phyloP scores from a whole-genome alignment of 139 green algal species.

The Limnomonas spitsbergensis region DNA sequence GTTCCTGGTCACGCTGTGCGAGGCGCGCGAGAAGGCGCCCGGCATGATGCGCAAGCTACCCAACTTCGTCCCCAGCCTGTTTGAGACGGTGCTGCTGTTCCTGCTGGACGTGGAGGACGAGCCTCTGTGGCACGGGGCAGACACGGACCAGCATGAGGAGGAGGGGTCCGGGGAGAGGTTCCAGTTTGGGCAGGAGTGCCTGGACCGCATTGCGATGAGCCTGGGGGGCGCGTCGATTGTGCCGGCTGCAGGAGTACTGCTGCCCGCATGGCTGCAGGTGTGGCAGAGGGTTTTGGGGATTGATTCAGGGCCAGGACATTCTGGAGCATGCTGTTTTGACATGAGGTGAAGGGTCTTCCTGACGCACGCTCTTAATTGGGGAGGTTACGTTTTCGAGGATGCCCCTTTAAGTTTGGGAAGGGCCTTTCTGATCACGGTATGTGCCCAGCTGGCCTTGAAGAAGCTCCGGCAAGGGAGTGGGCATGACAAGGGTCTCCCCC shows the following conservation, averaged over 20 bases:
- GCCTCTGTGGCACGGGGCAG: slow-evolving; percentile 71
- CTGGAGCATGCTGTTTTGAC: no score
- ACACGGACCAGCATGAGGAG: slow-evolving; percentile 52
- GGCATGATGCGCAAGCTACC: slow-evolving; percentile 95
- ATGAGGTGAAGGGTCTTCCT: no score
- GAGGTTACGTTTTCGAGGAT: no score
- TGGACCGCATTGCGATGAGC: slow-evolving; percentile 88
- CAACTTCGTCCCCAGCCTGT: slow-evolving; percentile 77
- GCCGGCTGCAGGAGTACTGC: slow-evolving; percentile 66
- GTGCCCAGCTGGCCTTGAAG: no score
- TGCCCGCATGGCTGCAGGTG: slow-evolving; percentile 66
- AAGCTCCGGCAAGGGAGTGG: no score
- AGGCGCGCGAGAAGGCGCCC: slow-evolving; percentile 86
- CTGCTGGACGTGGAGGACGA: slow-evolving; percentile 87
- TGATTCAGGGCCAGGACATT: no score
- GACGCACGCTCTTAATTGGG: no score
- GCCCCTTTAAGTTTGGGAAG: no score
- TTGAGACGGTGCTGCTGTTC: slow-evolving; percentile 81
- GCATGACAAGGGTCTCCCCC: no score
- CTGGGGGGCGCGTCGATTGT: slow-evolving; percentile 89
- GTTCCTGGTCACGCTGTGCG: slow-evolving; percentile 80
- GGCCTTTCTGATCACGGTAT: no score
- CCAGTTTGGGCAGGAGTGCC: slow-evolving; percentile 78
- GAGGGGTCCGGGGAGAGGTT: slow-evolving; percentile 78
- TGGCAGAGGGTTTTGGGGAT: not conserved